Evolutionary conservation across 345 rosid species (phyloP).

Genomic region (Litchi chinensis): DNA sequence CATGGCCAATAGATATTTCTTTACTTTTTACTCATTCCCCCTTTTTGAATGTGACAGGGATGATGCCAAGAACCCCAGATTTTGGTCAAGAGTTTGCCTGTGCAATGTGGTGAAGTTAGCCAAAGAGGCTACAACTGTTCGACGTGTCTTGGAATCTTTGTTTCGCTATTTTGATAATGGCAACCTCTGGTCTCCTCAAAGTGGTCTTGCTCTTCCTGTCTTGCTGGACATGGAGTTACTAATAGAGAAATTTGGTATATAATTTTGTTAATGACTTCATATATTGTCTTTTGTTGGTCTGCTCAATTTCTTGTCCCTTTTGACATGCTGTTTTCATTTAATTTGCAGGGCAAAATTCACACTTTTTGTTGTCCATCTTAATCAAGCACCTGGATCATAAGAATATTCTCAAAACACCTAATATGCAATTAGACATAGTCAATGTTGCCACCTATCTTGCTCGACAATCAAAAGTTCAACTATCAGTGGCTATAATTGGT

Average conservation of each 20-base stretch:
- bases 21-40: constrained; percentile 5
- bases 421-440: constrained; percentile 67
- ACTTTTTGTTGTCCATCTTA: constrained; percentile 62
- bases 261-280: constrained; percentile 6
- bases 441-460: constrained; percentile 58
- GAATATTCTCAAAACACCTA: constrained; percentile 65
- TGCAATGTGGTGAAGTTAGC: constrained; percentile 66
- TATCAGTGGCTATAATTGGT: constrained; percentile 66
- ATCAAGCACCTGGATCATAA: constrained; percentile 78
- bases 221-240: constrained; percentile 57
- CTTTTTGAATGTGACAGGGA: constrained; percentile 38
- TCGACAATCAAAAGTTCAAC: constrained; percentile 50
- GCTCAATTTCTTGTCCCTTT: not conserved
- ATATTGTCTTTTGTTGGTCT: not conserved
- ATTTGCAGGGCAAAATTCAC: constrained; percentile 61
- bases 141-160: constrained; percentile 69
- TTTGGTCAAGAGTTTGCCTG: constrained; percentile 73
- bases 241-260: constrained; percentile 66
- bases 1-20: constrained; percentile 3
- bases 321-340: constrained; percentile 1
- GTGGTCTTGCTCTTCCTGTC: constrained; percentile 64
- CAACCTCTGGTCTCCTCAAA: constrained; percentile 58
- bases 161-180: constrained; percentile 65
- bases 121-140: constrained; percentile 67
- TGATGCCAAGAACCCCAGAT: constrained; percentile 54